Evolutionary conservation across 345 rosid species (phyloP), one percentile per base, ranked within the genome.

Genomic region (Bruguiera parviflora): DNA sequence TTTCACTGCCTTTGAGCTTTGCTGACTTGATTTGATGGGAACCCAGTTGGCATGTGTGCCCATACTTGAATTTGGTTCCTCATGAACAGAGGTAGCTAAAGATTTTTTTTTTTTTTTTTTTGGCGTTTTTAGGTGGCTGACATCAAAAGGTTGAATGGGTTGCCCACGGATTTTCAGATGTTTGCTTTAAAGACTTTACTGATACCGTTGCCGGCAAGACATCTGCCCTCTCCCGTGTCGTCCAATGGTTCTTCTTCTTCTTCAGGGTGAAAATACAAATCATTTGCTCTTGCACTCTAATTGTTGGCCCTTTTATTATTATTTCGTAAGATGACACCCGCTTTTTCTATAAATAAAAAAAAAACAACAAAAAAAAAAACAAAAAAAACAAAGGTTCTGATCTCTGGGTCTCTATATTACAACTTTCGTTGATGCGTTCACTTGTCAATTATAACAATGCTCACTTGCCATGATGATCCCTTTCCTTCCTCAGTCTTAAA

Each of bases 91-190:
- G 28, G 28, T 27, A 27, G 28, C 28, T 27, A 27, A 27, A 27
- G 28, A 27, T 27, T 27, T 27, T 58, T 31, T 32, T 18, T 2
- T 33, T 10, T 0, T 6, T 46, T 5, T 22, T 21, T 1, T 18
- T 32, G 24, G 8, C 32, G n/a, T 29, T 7, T 55, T 56, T 78
- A 92, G 99, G 96, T 90, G 63, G 85, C 96, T 61, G 98, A 95
- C 69, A 82, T 92, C 5, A 95, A 82, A 60, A 89, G 82, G 86
- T 74, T 88, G 68, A 94, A 94, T 80, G 92, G 96, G 22, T 80
- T 91, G 76, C 87, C 82, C 21, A 87, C 93, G 21, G 93, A 94
- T 81, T 88, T 81, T 81, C 98, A 91, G 78, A 91, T 94, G 95
- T 94, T 89, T 82, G 98, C 92, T 77, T 91, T 84, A 37, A 83